phyloP scores from a whole-genome alignment of 768 basidiomycete genomes.

The Tricholoma sp. region DNA sequence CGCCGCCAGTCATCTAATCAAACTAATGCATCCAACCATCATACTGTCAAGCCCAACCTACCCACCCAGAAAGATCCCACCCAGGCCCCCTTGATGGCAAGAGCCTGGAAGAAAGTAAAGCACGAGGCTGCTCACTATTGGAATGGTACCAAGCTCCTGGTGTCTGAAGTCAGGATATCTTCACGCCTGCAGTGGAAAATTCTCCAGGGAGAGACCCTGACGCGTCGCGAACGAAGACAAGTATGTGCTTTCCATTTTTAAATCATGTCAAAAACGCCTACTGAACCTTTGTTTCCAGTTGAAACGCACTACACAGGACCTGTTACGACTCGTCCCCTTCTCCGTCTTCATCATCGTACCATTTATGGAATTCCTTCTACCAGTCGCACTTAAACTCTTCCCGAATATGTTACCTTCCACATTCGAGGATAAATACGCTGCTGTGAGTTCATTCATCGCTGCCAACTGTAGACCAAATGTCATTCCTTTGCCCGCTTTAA shows the following conservation, averaged over 20 bases:
- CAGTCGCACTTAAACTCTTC: slow-evolving; percentile 94
- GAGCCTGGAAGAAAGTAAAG: slow-evolving; percentile 91
- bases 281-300: slow-evolving; percentile 43
- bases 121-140: slow-evolving; percentile 96
- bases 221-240: slow-evolving; percentile 91
- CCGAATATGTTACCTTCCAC: slow-evolving; percentile 99
- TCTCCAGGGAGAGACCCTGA: slow-evolving; percentile 84
- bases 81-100: slow-evolving; percentile 41
- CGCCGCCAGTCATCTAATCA: slow-evolving; percentile 13
- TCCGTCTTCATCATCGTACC: slow-evolving; percentile 92
- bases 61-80: slow-evolving; percentile 41
- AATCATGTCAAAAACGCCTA: neutral
- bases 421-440: slow-evolving; percentile 95
- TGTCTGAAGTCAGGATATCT: slow-evolving; percentile 91
- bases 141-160: slow-evolving; percentile 92
- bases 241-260: slow-evolving; percentile 35
- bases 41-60: slow-evolving; percentile 37
- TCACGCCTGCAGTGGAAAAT: slow-evolving; percentile 86
- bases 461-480: neutral
- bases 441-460: slow-evolving; percentile 38
- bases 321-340: slow-evolving; percentile 92
- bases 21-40: slow-evolving; percentile 12
- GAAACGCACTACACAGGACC: slow-evolving; percentile 88
- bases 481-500: neutral
- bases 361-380: slow-evolving; percentile 96